Evolutionary conservation across 768 basidiomycete genomes (phyloP).

Genomic region (Udeniomyces megalosporus): DNA sequence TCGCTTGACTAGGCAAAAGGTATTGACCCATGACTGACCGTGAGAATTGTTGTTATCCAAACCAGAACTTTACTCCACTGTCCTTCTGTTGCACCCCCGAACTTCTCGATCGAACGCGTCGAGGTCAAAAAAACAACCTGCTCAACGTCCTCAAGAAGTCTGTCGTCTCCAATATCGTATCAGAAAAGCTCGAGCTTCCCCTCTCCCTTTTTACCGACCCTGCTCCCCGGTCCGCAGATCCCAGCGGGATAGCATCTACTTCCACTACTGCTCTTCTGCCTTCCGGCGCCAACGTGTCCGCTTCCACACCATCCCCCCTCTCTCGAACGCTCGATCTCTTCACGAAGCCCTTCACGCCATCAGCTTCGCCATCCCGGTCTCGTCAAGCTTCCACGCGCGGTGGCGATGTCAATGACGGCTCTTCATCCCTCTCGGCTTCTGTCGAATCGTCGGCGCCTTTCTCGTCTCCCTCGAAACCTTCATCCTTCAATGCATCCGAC

Average conservation of each 20-base stretch:
- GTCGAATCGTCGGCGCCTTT: too few relatives aligned
- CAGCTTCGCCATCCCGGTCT: neutral
- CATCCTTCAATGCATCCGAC: neutral
- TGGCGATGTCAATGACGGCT: too few relatives aligned
- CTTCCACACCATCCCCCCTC: neutral
- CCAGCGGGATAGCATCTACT: too few relatives aligned
- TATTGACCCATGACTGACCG: neutral
- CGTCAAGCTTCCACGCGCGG: neutral
- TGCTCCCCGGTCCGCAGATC: neutral
- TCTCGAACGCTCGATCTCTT: neutral
- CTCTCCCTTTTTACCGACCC: neutral
- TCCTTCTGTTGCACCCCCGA: conserved; percentile 59
- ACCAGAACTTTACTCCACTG: conserved; percentile 44
- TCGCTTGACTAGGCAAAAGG: too few relatives aligned
- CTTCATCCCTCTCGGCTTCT: too few relatives aligned
- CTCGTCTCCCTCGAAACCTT: neutral
- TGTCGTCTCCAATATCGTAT: conserved; percentile 46
- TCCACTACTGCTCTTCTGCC: neutral
- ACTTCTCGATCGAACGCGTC: conserved; percentile 40
- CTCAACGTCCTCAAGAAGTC: conserved; percentile 59
- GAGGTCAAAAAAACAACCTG: conserved; percentile 50
- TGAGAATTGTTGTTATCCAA: neutral
- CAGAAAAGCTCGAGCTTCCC: conserved; percentile 41
- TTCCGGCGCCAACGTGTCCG: too few relatives aligned
- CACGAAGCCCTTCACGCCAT: neutral